Conservation (phyloP, 2,329 filamentous ascomycete genomes). For the Botrytis medusae region DNA sequence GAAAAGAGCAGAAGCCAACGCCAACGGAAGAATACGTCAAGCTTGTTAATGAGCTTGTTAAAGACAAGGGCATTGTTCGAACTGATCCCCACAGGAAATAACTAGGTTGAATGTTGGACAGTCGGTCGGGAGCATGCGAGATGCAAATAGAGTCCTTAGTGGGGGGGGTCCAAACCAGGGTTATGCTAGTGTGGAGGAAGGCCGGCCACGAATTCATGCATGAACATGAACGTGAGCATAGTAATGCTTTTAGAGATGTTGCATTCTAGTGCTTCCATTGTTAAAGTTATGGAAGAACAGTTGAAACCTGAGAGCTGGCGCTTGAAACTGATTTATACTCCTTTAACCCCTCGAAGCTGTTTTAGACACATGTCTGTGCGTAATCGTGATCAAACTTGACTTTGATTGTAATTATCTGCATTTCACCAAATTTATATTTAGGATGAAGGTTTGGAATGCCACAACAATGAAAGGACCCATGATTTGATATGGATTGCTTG, state of each 20-base stretch:
- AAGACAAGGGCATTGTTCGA: slow-evolving; percentile 38
- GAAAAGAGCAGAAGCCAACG: slow-evolving; percentile 30
- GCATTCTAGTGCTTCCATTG: slow-evolving; percentile 28
- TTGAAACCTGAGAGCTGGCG: slow-evolving; percentile 38
- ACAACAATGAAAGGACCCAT: neutral
- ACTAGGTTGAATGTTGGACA: slow-evolving; percentile 37
- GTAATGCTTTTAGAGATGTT: slow-evolving; percentile 29
- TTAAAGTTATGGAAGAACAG: slow-evolving; percentile 29
- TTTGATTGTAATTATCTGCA: slow-evolving; percentile 25
- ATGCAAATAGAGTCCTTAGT: slow-evolving; percentile 39
- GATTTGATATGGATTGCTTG: slow-evolving; percentile 12
- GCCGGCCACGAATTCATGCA: slow-evolving; percentile 41
- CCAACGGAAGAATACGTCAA: slow-evolving; percentile 39
- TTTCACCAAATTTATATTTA: neutral
- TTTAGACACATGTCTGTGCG: slow-evolving; percentile 40
- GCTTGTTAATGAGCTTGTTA: slow-evolving; percentile 31
- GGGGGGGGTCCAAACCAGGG: slow-evolving; percentile 36
- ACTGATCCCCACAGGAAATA: slow-evolving; percentile 37
- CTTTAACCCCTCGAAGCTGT: slow-evolving; percentile 36
- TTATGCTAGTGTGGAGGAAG: slow-evolving; percentile 35
- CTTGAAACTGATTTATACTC: slow-evolving; percentile 40
- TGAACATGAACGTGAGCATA: slow-evolving; percentile 38
- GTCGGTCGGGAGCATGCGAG: slow-evolving; percentile 40
- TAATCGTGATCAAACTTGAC: slow-evolving; percentile 30
- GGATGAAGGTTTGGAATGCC: neutral